phyloP scores from a whole-genome alignment of 495 filamentous ascomycete species.

The Penicillium roqueforti region DNA sequence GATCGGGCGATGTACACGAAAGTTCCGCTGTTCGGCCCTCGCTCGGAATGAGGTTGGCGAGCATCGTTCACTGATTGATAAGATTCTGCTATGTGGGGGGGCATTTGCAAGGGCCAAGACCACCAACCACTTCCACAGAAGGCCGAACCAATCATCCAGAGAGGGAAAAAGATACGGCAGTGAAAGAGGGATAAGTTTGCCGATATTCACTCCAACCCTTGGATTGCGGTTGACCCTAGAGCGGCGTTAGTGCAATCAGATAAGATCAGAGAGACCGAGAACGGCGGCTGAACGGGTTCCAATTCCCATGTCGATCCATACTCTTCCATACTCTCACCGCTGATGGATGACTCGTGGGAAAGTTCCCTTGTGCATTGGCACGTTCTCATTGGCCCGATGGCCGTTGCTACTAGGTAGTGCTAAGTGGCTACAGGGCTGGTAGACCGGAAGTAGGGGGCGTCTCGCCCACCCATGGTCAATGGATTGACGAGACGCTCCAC shows the following conservation, averaged over 20 bases:
- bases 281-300: constrained; percentile 12
- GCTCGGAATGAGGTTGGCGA: constrained; percentile 7
- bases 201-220: constrained; percentile 1
- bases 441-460: constrained; percentile 2
- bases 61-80: constrained; percentile 29
- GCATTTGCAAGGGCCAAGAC: constrained; percentile 3
- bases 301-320: constrained; percentile 20
- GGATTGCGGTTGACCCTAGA: constrained; percentile 13
- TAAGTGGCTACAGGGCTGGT: constrained; percentile 5
- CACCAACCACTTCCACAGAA: not conserved
- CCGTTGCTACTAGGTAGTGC: constrained; percentile 27
- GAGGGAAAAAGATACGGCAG: not conserved
- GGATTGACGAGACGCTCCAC: constrained; percentile 17
- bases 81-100: constrained; percentile 13
- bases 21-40: constrained; percentile 22
- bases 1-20: constrained; percentile 5
- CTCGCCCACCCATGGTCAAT: constrained; percentile 15
- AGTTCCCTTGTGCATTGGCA: constrained; percentile 7
- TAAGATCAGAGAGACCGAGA: constrained; percentile 26
- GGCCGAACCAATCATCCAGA: not conserved
- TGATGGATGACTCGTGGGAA: constrained; percentile 9
- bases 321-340: constrained; percentile 22
- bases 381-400: constrained; percentile 14
- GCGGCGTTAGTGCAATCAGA: constrained; percentile 27
- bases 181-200: not conserved